Base-by-base conservation (phyloP, 257 asterid genomes). In the Scutellaria galericulata region DNA sequence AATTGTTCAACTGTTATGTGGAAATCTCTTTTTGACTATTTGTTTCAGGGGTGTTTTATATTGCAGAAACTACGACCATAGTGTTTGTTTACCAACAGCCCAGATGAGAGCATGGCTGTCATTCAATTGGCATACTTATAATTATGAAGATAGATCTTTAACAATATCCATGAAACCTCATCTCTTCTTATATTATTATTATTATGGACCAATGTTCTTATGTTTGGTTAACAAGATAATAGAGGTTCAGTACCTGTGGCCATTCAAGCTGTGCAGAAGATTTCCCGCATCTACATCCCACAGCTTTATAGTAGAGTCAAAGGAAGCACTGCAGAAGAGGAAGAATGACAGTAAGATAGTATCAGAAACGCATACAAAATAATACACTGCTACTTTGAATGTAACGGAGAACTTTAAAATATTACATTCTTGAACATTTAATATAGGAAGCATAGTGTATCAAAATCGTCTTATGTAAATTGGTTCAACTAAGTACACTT, bases 281-380 rank as follows among this genome's bases (percentile, higher is more conserved):
- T 80, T 81, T 47, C 98, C 97, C 3, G 45, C 67, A 4, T 92
- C 96, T 20, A 85, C 86, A 51, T 92, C 91, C 99, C 99, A 92
- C 53, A 95, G 85, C 90, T 92, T 92, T 81, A 92, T 88, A 41
- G 98, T 88, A 62, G 99, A 95, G 85, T 95, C 99, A 70, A 92
- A 92, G 59, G 99, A 95, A 67, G 99, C 99, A 69, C 99, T 95
- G 83, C 50, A 59, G 69, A 62, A 42, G 51, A 69, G 20, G 51
- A 50, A 72, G 55, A 70, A 56, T 24, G 73, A 71, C 15, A 67
- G 24, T 22, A 52, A 65, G 8, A 35, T 9, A 45, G 20, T 9
- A 8, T 24, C 60, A 72, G 63, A 52, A 56, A n/a, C 24, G 40
- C 59, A 31, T 45, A 56, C 24, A 40, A 5, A 44, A 48, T 42